Evolutionary conservation across 2,329 filamentous ascomycete genomes (phyloP).

Genomic region (Aspergillus brunneoviolaceus): DNA sequence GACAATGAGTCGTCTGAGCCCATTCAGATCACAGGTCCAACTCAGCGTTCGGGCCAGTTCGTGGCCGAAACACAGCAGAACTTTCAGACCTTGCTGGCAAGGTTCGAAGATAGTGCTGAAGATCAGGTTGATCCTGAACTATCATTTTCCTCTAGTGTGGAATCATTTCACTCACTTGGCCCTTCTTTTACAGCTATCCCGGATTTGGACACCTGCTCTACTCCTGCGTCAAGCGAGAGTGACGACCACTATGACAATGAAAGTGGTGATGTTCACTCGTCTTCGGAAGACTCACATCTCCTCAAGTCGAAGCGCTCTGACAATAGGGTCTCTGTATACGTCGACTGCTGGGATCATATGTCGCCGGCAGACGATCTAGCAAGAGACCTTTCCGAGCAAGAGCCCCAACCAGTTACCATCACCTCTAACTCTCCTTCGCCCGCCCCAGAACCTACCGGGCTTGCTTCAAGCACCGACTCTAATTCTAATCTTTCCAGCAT

Average conservation of each 20-base stretch:
- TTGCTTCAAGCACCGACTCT: conserved; percentile 31
- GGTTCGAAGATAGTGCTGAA: conserved; percentile 36
- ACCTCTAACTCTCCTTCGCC: conserved; percentile 3
- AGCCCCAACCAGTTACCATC: neutral
- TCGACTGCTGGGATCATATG: conserved; percentile 11
- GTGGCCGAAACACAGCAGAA: conserved; percentile 32
- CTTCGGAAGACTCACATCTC: neutral
- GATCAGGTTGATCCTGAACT: conserved; percentile 27
- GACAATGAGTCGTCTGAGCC: conserved; percentile 17
- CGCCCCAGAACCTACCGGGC: neutral
- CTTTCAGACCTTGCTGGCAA: conserved; percentile 40
- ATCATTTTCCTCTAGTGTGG: conserved; percentile 38
- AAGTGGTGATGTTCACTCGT: neutral
- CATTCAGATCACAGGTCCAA: conserved; percentile 10
- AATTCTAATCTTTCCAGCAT: conserved; percentile 30
- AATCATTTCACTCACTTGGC: conserved; percentile 46
- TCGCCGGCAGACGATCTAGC: conserved; percentile 2
- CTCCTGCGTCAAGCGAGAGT: conserved; percentile 17
- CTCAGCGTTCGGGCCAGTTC: conserved; percentile 20
- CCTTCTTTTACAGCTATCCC: conserved; percentile 22
- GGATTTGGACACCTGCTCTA: conserved; percentile 22
- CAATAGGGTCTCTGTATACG: conserved; percentile 1
- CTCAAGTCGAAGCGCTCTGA: conserved; percentile 30
- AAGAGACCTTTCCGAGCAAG: conserved; percentile 10
- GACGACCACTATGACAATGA: conserved; percentile 3